Base-by-base conservation (phyloP, 129 eudicot species). In the Flaveria bidentis region DNA sequence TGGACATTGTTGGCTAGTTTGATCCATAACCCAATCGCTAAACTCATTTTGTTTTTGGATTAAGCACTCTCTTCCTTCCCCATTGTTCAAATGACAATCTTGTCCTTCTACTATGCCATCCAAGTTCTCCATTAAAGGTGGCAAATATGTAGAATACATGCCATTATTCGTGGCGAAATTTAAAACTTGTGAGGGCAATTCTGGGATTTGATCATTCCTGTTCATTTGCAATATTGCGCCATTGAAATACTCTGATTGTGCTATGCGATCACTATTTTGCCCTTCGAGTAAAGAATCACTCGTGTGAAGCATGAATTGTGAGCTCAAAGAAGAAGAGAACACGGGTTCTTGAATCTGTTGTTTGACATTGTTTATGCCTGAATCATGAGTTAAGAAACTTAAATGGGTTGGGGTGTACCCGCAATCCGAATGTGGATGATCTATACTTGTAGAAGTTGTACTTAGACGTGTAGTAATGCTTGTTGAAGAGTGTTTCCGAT, bases 301-400 rank as follows among this genome's bases (percentile, higher is more conserved):
- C 16, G 87, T 84, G 86, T 89, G 96, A 71, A 92, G 87, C 90
- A 89, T 80, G 86, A 89, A 92, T 23, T 78, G 36, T 23, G 97
- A 82, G 53, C 45, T 73, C 1, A 84, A 64, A 68, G 89, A 58
- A 58, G 30, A 71, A 39, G 89, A 80, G 74, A 84, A 58, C 39
- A 78, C 30, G 1, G 81, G 77, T 17, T 79, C 82, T 56, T 74
- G 76, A 16, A 42, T 42, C 1, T 77, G 77, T 62, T 76, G 76
- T 75, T 86, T 86, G 65, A 58, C 22, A 57, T 81, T 72, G 67
- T 81, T 86, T 30, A 83, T 74, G 41, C 82, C 71, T 18, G 76
- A 67, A 68, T 88, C 84, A 25, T 83, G 97, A 69, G 62, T 86
- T 55, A 83, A 50, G 76, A 87, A 76, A 58, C 73, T 81, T 2